Conservation (phyloP, 2,329 filamentous ascomycete genomes). For the Fusarium mangiferae region DNA sequence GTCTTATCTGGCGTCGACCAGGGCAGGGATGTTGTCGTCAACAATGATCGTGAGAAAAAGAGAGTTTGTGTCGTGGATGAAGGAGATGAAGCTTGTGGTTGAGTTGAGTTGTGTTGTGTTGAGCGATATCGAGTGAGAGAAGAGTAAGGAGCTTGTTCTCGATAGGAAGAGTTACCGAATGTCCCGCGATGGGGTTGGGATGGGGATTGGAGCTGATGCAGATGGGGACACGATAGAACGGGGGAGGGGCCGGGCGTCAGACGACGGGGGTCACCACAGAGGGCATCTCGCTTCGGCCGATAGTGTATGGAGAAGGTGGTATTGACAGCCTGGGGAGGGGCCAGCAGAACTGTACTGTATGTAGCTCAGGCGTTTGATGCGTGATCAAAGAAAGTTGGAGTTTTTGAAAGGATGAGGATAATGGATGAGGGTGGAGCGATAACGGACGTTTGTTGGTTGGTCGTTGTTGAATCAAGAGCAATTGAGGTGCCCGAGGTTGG, state of each 20-base stretch:
- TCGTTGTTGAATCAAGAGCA: slow-evolving; percentile 1
- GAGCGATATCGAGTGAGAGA: slow-evolving; percentile 16
- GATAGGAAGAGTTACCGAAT: slow-evolving; percentile 32
- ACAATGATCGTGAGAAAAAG: neutral
- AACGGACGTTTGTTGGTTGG: slow-evolving; percentile 21
- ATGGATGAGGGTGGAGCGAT: slow-evolving; percentile 10
- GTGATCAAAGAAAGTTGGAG: neutral
- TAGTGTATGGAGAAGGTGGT: slow-evolving; percentile 26
- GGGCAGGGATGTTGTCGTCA: slow-evolving; percentile 2
- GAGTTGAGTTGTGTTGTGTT: neutral
- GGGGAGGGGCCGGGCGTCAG: slow-evolving; percentile 39
- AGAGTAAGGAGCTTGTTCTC: slow-evolving; percentile 25
- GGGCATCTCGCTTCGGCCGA: slow-evolving; percentile 39
- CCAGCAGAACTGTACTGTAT: neutral
- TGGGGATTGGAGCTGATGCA: neutral
- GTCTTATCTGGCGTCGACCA: slow-evolving; percentile 16
- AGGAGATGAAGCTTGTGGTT: neutral
- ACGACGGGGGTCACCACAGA: slow-evolving; percentile 41
- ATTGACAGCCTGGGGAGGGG: neutral
- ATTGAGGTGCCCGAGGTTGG: slow-evolving; percentile 4
- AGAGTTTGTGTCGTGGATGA: neutral
- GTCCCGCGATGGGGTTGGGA: slow-evolving; percentile 32
- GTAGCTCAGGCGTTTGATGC: neutral
- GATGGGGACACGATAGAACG: slow-evolving; percentile 1
- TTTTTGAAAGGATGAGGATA: slow-evolving; percentile 18